These are phyloP conservation scores for Entonaema liquescens DNA, from an alignment of 495 filamentous ascomycete species.

Conservation along the genomic window DNA sequence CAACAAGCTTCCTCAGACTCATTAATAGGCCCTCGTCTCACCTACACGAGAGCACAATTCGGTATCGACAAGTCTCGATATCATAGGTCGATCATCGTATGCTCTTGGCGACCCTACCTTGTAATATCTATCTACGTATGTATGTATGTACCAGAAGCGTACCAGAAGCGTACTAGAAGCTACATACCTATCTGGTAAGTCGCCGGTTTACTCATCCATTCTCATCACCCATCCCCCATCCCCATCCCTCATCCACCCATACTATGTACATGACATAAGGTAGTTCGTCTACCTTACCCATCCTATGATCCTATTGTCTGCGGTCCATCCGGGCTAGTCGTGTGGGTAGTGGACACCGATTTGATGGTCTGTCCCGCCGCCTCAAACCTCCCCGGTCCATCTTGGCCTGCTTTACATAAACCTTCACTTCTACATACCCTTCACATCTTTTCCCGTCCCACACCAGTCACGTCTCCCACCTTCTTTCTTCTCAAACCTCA, in stretches of 20 bases:
- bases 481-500: conserved; percentile 35
- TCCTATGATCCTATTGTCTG: conserved; percentile 27
- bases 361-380: conserved; percentile 48
- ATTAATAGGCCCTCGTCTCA: neutral
- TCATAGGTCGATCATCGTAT: conserved; percentile 40
- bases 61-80: conserved; percentile 33
- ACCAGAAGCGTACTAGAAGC: neutral
- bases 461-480: conserved; percentile 47
- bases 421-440: conserved; percentile 44
- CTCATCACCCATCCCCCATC: too few species aligned
- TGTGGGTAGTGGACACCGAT: conserved; percentile 46
- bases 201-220: conserved; percentile 13
- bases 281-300: conserved; percentile 11
- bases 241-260: conserved; percentile 7
- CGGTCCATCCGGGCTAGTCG: conserved; percentile 39
- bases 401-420: conserved; percentile 46
- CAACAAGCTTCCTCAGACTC: neutral
- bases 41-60: conserved; percentile 5
- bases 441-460: conserved; percentile 45
- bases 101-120: conserved; percentile 28
- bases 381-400: conserved; percentile 48
- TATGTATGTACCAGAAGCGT: neutral
- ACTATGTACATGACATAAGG: conserved; percentile 18
- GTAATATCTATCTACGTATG: conserved; percentile 17
- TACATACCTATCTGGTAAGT: conserved; percentile 24